These are phyloP conservation scores for Globisporangium spiculum DNA, from an alignment of 352 stramenopile genomes.

Conservation along the genomic window DNA sequence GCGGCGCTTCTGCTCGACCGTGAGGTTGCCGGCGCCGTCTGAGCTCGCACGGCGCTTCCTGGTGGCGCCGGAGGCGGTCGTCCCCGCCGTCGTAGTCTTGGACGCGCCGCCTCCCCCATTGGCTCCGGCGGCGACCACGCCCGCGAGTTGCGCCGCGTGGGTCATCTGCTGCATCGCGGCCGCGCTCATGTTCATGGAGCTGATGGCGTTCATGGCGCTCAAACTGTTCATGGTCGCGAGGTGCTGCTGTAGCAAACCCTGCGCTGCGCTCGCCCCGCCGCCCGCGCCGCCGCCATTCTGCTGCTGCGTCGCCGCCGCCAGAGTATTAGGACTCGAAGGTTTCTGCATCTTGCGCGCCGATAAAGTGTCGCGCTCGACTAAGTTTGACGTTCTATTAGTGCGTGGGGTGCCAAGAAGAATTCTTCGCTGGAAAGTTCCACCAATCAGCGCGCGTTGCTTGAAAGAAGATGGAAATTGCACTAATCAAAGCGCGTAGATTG, in stretches of 20 bases:
- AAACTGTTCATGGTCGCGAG: conserved; percentile 21
- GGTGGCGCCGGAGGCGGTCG: not conserved
- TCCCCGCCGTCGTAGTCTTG: not conserved
- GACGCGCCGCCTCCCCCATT: not conserved
- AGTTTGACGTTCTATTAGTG: conserved; percentile 67
- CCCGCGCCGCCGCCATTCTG: conserved; percentile 11
- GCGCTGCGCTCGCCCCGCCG: conserved; percentile 6
- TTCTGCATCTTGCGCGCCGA: conserved; percentile 39
- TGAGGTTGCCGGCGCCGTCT: conserved; percentile 77
- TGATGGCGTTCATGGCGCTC: conserved; percentile 19
- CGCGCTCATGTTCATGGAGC: conserved; percentile 14
- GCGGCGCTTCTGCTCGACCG: conserved; percentile 84
- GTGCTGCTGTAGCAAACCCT: conserved; percentile 18
- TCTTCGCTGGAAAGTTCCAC: not conserved
- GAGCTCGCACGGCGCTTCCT: conserved; percentile 31
- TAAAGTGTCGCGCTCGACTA: conserved; percentile 26
- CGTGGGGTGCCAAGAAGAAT: not conserved
- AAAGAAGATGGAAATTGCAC: not conserved
- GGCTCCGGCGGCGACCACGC: not conserved
- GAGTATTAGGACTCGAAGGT: conserved; percentile 86
- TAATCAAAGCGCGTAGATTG: not conserved
- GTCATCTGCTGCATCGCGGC: conserved; percentile 2
- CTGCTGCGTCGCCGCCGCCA: conserved; percentile 7
- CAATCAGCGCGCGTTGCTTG: not conserved
- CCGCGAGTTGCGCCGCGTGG: conserved; percentile 5